Percentiles rank a stretch among this genome's conserved stretches.
These are phyloP conservation scores for Monosporascus sp. DNA, from an alignment of 2,329 filamentous ascomycete species.

Conservation along the genomic window DNA sequence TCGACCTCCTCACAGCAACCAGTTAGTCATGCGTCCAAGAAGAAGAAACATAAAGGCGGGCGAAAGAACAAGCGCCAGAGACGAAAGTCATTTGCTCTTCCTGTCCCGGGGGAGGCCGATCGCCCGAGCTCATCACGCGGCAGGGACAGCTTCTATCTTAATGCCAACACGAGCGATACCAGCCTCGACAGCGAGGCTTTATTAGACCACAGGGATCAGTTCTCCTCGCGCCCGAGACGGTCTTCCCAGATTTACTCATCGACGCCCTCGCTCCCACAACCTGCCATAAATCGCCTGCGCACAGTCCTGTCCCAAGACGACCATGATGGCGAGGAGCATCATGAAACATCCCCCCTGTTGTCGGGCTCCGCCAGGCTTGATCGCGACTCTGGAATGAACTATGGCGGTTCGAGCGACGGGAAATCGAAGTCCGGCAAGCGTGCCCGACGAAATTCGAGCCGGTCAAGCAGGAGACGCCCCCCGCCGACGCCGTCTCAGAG, in stretches of 20 bases:
- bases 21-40: conserved; percentile 35
- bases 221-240: conserved; percentile 56
- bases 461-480: conserved; percentile 39
- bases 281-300: conserved; percentile 20
- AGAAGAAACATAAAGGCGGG: conserved; percentile 70
- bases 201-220: conserved; percentile 63
- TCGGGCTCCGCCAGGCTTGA: conserved; percentile 35
- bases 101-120: conserved; percentile 47
- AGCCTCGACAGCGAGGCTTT: conserved; percentile 87
- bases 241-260: conserved; percentile 37
- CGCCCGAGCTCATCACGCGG: conserved; percentile 22
- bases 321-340: conserved; percentile 44
- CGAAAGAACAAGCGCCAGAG: conserved; percentile 68
- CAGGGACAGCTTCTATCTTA: conserved; percentile 44
- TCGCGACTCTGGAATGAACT: conserved; percentile 25
- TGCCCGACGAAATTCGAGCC: conserved; percentile 45
- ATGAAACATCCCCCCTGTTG: conserved; percentile 53
- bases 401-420: conserved; percentile 42
- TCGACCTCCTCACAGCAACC: conserved; percentile 1
- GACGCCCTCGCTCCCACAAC: conserved; percentile 32
- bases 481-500: conserved; percentile 34
- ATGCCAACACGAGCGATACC: conserved; percentile 63
- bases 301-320: conserved; percentile 20
- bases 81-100: conserved; percentile 73
- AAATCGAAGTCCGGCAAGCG: conserved; percentile 24